A percentile compares a stretch with the other conserved stretches of the same genome.
These are phyloP conservation scores for Brassica juncea DNA, from an alignment of 345 rosid genomes.

Conservation along the genomic window DNA sequence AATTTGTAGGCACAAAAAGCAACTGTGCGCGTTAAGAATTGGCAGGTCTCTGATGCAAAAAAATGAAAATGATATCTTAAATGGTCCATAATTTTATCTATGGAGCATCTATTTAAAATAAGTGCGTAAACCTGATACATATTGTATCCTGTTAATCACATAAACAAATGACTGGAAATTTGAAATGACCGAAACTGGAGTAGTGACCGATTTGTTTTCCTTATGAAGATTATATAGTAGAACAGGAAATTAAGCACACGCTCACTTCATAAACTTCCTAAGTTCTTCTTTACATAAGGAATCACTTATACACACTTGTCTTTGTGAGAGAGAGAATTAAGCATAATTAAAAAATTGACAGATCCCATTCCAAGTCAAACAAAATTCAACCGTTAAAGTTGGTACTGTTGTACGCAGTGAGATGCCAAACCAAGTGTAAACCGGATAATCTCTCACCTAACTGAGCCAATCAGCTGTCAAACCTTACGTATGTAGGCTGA, in stretches of 20 bases:
- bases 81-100: background rate
- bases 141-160: background rate
- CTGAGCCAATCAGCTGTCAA: background rate
- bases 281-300: slow-evolving; percentile 2
- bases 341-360: background rate
- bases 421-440: background rate
- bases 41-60: background rate
- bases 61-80: background rate
- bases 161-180: background rate
- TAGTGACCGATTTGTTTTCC: background rate
- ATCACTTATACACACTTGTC: slow-evolving; percentile 5
- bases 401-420: background rate
- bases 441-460: background rate
- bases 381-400: background rate
- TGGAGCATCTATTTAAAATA: background rate
- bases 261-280: background rate
- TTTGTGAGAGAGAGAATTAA: background rate
- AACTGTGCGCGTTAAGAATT: background rate
- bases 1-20: slow-evolving; percentile 21
- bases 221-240: background rate
- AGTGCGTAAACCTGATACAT: background rate
- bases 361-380: background rate
- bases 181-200: background rate
- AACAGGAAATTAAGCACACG: background rate
- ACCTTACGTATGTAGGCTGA: background rate